These are phyloP conservation scores for Aeschynomene evenia DNA, from an alignment of 306 rosid species.

Conservation along the genomic window DNA sequence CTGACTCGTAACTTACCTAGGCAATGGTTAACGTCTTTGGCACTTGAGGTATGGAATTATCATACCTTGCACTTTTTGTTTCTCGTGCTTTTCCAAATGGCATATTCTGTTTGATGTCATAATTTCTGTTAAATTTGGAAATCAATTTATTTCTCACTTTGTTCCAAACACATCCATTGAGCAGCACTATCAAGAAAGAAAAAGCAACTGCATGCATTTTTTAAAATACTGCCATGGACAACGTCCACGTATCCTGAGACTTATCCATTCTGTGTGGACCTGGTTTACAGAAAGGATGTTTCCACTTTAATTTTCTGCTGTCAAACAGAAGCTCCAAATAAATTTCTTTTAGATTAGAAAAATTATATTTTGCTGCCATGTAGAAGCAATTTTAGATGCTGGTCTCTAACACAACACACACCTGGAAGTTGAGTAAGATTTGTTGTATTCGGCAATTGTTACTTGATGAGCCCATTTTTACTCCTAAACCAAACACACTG, in stretches of 20 bases:
- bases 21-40: conserved; percentile 81
- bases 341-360: background rate
- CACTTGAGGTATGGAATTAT: conserved; percentile 58
- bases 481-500: background rate
- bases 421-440: no score
- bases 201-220: no score
- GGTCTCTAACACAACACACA: no score
- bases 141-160: background rate
- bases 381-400: background rate
- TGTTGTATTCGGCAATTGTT: no score
- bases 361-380: background rate
- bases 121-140: background rate
- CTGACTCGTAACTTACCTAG: conserved; percentile 81
- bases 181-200: background rate
- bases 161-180: no score
- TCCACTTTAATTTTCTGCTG: conserved; percentile 11
- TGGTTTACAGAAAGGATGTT: background rate
- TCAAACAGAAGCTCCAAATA: background rate
- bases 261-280: background rate
- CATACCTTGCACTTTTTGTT: conserved; percentile 4
- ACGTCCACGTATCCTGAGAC: background rate
- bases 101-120: background rate
- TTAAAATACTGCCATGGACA: background rate
- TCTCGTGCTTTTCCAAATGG: background rate
- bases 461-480: background rate